phyloP scores from a whole-genome alignment of 805 yeast genomes.

The Saccharomycopsis sp. region DNA sequence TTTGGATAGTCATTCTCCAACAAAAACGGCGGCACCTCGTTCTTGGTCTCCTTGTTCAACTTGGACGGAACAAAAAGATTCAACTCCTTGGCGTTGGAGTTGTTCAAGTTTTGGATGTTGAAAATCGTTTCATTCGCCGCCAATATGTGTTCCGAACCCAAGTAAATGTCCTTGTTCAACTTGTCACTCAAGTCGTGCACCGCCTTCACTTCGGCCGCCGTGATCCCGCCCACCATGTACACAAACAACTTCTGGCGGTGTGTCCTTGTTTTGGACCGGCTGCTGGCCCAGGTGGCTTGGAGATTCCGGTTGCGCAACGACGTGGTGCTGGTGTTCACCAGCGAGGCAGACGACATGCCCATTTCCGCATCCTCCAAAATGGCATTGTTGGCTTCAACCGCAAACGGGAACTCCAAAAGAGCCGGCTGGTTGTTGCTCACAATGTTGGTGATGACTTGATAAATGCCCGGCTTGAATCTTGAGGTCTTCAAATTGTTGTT shows the following conservation, averaged over 20 bases:
- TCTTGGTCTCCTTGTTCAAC: conserved; percentile 10
- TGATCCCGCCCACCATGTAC: conserved; percentile 83
- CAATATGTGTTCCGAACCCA: conserved; percentile 73
- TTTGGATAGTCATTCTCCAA: conserved; percentile 11
- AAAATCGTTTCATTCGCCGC: conserved; percentile 39
- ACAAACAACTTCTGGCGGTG: conserved; percentile 61
- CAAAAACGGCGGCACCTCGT: conserved; percentile 14
- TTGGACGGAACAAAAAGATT: conserved; percentile 11
- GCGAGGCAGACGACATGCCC: background rate
- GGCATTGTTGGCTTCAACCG: conserved; percentile 62
- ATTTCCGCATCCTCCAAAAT: conserved; percentile 25
- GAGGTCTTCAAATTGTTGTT: conserved; percentile 44
- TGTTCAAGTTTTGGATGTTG: conserved; percentile 31
- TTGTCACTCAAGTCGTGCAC: conserved; percentile 58
- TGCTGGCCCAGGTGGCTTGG: conserved; percentile 51
- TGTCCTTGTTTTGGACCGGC: conserved; percentile 27
- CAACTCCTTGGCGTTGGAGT: conserved; percentile 17
- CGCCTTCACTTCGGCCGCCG: conserved; percentile 71
- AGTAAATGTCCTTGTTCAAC: conserved; percentile 60
- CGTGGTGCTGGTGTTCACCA: conserved; percentile 27
- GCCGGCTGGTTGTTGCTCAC: conserved; percentile 32
- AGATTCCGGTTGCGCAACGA: conserved; percentile 65
- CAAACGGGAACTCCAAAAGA: conserved; percentile 63
- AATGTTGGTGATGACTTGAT: conserved; percentile 45
- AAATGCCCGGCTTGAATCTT: conserved; percentile 63